Percentiles rank a stretch among this genome's conserved stretches.
Evolutionary conservation across 805 yeast species (phyloP).

Genomic region (Zygosaccharomyces bisporus): DNA sequence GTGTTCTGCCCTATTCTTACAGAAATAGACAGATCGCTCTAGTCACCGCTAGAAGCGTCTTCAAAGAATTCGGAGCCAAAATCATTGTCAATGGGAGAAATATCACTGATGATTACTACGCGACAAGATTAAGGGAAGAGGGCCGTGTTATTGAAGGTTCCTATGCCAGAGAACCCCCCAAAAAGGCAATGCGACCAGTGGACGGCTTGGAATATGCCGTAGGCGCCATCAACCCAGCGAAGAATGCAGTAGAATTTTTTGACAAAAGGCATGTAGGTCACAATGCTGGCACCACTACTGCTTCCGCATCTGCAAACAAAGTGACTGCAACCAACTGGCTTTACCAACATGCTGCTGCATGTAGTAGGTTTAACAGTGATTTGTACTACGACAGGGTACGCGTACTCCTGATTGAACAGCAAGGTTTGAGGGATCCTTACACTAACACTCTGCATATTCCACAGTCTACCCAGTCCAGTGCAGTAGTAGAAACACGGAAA

Average conservation of each 20-base stretch:
- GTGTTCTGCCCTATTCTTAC: conserved; percentile 81
- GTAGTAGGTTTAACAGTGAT: conserved; percentile 64
- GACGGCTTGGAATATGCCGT: conserved; percentile 17
- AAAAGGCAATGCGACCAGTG: conserved; percentile 13
- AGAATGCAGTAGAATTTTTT: conserved; percentile 40
- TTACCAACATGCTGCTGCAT: conserved; percentile 75
- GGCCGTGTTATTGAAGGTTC: conserved; percentile 68
- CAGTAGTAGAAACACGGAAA: conserved; percentile 30
- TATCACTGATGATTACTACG: conserved; percentile 87
- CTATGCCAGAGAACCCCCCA: conserved; percentile 32
- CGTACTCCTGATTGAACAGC: conserved; percentile 40
- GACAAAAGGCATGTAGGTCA: conserved; percentile 30
- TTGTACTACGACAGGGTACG: conserved; percentile 55
- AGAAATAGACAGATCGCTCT: conserved; percentile 86
- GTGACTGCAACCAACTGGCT: conserved; percentile 76
- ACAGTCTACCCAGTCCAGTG: conserved; percentile 64
- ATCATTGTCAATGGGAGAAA: conserved; percentile 75
- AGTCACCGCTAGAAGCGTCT: conserved; percentile 86
- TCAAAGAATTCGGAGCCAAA: conserved; percentile 86
- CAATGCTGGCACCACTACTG: conserved; percentile 36
- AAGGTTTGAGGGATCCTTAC: conserved; percentile 74
- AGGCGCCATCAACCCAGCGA: conserved; percentile 30
- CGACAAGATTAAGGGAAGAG: conserved; percentile 44
- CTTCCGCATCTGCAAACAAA: conserved; percentile 32
- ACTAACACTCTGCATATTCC: conserved; percentile 83